Evolutionary conservation across 2,329 filamentous ascomycete species (phyloP).

Genomic region (Claviceps sp.): DNA sequence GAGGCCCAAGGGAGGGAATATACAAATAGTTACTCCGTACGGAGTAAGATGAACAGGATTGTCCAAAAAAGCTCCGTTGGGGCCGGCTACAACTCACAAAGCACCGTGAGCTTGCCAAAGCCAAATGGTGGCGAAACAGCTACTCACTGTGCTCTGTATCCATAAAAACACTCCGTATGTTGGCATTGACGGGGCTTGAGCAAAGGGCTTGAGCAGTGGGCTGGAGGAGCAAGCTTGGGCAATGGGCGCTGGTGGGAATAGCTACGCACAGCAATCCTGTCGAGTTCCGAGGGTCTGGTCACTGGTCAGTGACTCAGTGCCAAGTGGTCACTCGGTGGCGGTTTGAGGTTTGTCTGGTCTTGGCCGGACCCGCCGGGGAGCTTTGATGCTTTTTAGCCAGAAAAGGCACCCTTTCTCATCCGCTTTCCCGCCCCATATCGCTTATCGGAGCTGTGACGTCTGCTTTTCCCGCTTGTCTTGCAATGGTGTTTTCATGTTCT

Average conservation of each 20-base stretch:
- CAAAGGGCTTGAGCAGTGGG: too few relatives aligned
- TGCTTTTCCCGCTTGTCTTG: not conserved
- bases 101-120: not conserved
- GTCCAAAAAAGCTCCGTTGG: not conserved
- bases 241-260: not conserved
- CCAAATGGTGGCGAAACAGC: not conserved
- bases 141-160: too few relatives aligned
- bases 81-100: not conserved
- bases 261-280: not conserved
- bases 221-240: not conserved
- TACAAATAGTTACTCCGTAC: too few relatives aligned
- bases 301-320: too few relatives aligned
- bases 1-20: too few relatives aligned
- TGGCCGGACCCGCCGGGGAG: slow-evolving; percentile 5
- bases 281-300: too few relatives aligned
- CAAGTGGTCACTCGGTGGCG: too few relatives aligned
- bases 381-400: not conserved
- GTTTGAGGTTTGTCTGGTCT: not conserved
- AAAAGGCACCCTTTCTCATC: slow-evolving; percentile 2
- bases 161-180: too few relatives aligned
- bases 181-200: not conserved
- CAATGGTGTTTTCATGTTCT: not conserved
- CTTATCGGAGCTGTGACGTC: not conserved
- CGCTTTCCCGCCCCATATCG: not conserved
- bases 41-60: not conserved